These are phyloP conservation scores for Hyaloscypha variabilis DNA, from an alignment of 495 filamentous ascomycete species.

Conservation along the genomic window DNA sequence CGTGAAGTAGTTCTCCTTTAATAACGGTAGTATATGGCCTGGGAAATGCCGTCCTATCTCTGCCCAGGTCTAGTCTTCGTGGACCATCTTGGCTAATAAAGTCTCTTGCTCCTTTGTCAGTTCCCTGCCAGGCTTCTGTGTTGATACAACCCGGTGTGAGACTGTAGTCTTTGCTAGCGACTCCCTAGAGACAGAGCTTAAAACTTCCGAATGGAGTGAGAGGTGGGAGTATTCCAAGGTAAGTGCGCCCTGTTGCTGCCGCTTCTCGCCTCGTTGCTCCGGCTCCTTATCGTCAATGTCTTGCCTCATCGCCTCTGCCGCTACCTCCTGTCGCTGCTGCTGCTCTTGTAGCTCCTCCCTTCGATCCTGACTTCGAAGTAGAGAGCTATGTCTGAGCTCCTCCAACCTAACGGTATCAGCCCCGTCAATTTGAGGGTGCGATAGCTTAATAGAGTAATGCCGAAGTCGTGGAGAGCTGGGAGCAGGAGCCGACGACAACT, in stretches of 20 bases:
- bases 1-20: too few species aligned
- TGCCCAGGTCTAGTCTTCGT: too few species aligned
- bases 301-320: background rate
- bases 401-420: background rate
- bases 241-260: background rate
- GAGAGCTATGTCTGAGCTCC: constrained; percentile 4
- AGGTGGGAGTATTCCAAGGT: too few species aligned
- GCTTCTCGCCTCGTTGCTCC: background rate
- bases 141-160: too few species aligned
- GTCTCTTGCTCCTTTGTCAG: too few species aligned
- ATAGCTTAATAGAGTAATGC: constrained; percentile 5
- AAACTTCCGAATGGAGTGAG: too few species aligned
- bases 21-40: background rate
- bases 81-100: too few species aligned
- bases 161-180: too few species aligned
- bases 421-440: background rate
- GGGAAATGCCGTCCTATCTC: too few species aligned
- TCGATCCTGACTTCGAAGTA: constrained; percentile 13
- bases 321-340: constrained; percentile 10
- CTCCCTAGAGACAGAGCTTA: too few species aligned
- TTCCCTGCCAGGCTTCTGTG: too few species aligned
- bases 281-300: background rate
- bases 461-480: constrained; percentile 9
- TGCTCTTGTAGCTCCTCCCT: constrained; percentile 12
- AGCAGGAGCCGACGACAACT: constrained; percentile 15